A percentile compares a stretch with the other conserved stretches of the same genome.
Evolutionary conservation across 2,329 filamentous ascomycete genomes (phyloP).

Genomic region (Aspergillus ibericus): DNA sequence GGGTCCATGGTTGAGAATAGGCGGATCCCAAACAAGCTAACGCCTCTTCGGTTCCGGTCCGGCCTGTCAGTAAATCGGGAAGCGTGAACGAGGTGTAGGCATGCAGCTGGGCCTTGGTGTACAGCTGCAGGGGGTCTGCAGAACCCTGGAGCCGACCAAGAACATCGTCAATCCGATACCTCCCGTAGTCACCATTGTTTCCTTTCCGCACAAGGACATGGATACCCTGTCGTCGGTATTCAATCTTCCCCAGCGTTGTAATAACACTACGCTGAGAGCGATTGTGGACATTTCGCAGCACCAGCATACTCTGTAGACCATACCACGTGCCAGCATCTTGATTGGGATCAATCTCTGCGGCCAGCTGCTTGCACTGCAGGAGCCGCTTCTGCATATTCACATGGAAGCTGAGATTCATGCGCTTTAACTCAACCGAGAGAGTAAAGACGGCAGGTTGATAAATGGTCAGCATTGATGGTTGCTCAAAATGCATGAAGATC

Average conservation of each 20-base stretch:
- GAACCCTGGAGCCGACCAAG: conserved; percentile 60
- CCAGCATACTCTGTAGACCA: conserved; percentile 59
- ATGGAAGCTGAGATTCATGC: conserved; percentile 55
- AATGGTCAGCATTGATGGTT: conserved; percentile 44
- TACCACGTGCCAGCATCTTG: conserved; percentile 64
- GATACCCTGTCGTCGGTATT: conserved; percentile 29
- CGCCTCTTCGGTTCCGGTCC: conserved; percentile 64
- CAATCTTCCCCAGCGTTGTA: conserved; percentile 49
- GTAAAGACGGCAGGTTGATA: conserved; percentile 42
- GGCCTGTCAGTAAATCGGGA: conserved; percentile 58
- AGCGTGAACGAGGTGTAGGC: conserved; percentile 61
- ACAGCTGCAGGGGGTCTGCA: conserved; percentile 55
- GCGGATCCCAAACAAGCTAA: conserved; percentile 53
- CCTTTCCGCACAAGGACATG: conserved; percentile 49
- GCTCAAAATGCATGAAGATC: conserved; percentile 56
- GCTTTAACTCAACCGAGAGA: conserved; percentile 53
- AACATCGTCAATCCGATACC: conserved; percentile 55
- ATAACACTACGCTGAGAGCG: conserved; percentile 52
- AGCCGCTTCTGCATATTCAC: conserved; percentile 45
- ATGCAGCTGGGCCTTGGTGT: conserved; percentile 60
- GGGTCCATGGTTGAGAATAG: conserved; percentile 52
- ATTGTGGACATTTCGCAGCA: conserved; percentile 52
- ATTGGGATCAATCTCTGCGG: conserved; percentile 53
- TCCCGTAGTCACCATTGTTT: conserved; percentile 45
- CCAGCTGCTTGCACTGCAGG: conserved; percentile 53